These are phyloP conservation scores for Fusarium guadeloupense DNA, from an alignment of 2,329 filamentous ascomycete species.

Conservation along the genomic window DNA sequence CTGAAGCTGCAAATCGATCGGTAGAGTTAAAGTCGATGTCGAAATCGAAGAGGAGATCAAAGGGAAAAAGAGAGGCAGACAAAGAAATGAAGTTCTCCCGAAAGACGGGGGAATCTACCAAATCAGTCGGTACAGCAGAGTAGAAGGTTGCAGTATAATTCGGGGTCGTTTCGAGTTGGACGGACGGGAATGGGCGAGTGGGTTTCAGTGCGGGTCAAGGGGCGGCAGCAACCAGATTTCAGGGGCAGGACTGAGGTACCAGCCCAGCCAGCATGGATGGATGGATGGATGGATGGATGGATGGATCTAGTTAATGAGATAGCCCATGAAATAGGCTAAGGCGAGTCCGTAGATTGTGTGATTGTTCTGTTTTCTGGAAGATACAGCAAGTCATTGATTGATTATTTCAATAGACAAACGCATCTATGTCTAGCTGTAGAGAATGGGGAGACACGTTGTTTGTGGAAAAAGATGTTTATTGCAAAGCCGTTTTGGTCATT, in stretches of 20 bases:
- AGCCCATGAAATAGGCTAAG: neutral
- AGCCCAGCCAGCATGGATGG: conserved; percentile 30
- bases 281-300: too few relatives aligned
- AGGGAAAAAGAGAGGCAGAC: conserved; percentile 14
- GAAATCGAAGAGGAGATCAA: too few relatives aligned
- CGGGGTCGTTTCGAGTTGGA: conserved; percentile 27
- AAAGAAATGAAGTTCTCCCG: conserved; percentile 32
- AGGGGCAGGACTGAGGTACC: conserved; percentile 33
- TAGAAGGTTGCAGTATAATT: conserved; percentile 31
- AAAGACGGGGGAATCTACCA: conserved; percentile 35
- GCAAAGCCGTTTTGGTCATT: conserved; percentile 3
- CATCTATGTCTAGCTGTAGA: too few relatives aligned
- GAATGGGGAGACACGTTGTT: too few relatives aligned
- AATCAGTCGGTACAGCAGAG: conserved; percentile 24
- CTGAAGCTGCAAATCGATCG: conserved; percentile 6
- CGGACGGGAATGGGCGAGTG: conserved; percentile 25
- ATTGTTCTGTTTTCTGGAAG: neutral
- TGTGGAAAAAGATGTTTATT: too few relatives aligned
- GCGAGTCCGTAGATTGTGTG: too few relatives aligned
- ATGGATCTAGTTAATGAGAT: neutral
- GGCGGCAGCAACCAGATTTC: conserved; percentile 38
- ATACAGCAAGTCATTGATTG: neutral
- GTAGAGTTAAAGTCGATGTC: conserved; percentile 10
- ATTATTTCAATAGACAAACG: too few relatives aligned
- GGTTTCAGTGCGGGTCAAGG: conserved; percentile 35